phyloP scores from a whole-genome alignment of 768 basidiomycete species.

The Mycena filopes region DNA sequence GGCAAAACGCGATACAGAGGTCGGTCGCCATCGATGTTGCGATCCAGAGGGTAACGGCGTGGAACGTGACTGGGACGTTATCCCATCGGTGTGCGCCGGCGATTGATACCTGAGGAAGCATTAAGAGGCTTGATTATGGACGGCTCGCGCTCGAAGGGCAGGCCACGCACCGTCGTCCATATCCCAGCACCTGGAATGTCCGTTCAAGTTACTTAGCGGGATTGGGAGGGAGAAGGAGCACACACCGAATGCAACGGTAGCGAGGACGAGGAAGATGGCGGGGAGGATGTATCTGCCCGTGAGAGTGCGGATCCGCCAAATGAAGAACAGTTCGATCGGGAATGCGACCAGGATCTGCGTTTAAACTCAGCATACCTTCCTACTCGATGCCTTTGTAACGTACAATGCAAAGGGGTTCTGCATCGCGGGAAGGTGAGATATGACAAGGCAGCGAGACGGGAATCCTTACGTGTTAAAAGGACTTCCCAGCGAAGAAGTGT shows the following conservation, averaged over 20 bases:
- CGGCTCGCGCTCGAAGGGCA: conserved; percentile 5
- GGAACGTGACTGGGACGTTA: conserved; percentile 34
- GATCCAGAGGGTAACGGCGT: conserved; percentile 51
- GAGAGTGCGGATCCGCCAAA: conserved; percentile 8
- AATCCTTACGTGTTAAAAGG: too few species aligned
- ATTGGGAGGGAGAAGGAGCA: too few species aligned
- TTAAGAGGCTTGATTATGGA: too few species aligned
- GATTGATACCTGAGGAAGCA: too few species aligned
- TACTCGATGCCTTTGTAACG: not conserved
- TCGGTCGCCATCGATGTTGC: conserved; percentile 52
- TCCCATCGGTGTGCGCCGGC: too few species aligned
- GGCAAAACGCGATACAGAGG: conserved; percentile 49
- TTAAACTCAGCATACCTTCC: not conserved
- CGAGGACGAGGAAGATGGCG: not conserved
- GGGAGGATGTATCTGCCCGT: not conserved
- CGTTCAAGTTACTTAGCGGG: too few species aligned
- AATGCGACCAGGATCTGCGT: not conserved
- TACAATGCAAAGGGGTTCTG: not conserved
- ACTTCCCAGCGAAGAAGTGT: too few species aligned
- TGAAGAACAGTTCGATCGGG: conserved; percentile 5
- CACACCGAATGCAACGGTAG: not conserved
- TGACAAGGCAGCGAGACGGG: too few species aligned
- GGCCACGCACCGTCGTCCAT: conserved; percentile 43
- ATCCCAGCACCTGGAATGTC: conserved; percentile 47
- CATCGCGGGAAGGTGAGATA: too few species aligned